Evolutionary conservation across 805 yeast genomes (phyloP).

Genomic region (Wickerhamiella vanderwaltii): DNA sequence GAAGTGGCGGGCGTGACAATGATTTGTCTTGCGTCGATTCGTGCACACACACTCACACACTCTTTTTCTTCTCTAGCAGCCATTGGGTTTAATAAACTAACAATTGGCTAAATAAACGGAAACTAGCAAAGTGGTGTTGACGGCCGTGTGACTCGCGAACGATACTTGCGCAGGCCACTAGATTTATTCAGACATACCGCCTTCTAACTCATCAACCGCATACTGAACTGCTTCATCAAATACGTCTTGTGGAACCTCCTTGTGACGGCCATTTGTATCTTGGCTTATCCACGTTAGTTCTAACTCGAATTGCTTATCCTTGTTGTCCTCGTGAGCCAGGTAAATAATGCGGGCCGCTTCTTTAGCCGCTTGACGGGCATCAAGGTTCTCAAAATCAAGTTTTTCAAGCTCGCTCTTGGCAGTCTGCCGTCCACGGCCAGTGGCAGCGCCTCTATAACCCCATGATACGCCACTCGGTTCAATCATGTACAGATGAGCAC

Average conservation of each 20-base stretch:
- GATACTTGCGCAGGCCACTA: too few species aligned
- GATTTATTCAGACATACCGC: conserved; percentile 44
- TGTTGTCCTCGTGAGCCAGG: conserved; percentile 92
- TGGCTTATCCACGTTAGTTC: conserved; percentile 81
- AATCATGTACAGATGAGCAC: conserved; percentile 87
- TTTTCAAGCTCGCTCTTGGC: conserved; percentile 96
- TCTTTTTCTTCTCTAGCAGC: too few species aligned
- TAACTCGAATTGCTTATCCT: conserved; percentile 92
- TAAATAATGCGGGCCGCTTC: conserved; percentile 90
- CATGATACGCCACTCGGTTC: conserved; percentile 96
- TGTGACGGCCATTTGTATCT: conserved; percentile 62
- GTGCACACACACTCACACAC: too few species aligned
- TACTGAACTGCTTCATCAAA: conserved; percentile 70
- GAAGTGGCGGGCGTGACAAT: too few species aligned
- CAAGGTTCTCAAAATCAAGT: conserved; percentile 54
- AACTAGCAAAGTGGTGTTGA: too few species aligned
- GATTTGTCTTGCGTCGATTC: too few species aligned
- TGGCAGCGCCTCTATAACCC: conserved; percentile 96
- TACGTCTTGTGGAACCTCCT: conserved; percentile 65
- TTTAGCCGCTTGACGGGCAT: conserved; percentile 73
- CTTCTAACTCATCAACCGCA: conserved; percentile 75
- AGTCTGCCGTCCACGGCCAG: conserved; percentile 97
- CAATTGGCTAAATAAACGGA: too few species aligned
- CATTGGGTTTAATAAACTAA: too few species aligned
- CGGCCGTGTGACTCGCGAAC: too few species aligned